Evolutionary conservation across 2,329 filamentous ascomycete species (phyloP).

Genomic region (Emergomyces pasteurianus): DNA sequence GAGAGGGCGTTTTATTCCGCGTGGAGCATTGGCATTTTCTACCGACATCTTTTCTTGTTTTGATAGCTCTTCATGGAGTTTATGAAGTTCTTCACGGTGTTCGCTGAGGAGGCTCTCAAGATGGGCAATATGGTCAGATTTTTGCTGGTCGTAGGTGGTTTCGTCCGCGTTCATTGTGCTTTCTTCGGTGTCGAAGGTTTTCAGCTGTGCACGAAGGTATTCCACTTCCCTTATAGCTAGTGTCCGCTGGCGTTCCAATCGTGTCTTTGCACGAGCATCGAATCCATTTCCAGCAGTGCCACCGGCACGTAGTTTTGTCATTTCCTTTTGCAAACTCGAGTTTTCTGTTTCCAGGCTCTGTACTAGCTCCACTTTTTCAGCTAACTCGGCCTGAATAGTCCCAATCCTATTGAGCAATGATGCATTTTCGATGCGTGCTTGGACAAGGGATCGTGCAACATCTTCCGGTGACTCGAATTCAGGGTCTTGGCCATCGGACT

Average conservation of each 20-base stretch:
- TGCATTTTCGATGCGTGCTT: constrained; percentile 68
- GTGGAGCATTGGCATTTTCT: constrained; percentile 29
- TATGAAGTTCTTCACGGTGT: constrained; percentile 71
- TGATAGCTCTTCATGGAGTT: constrained; percentile 61
- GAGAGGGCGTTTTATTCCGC: constrained; percentile 52
- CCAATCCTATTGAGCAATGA: constrained; percentile 73
- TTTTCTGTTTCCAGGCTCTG: constrained; percentile 60
- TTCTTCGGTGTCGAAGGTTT: constrained; percentile 79
- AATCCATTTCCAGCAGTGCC: constrained; percentile 29
- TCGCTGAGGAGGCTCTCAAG: constrained; percentile 78
- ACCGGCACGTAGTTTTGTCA: constrained; percentile 54
- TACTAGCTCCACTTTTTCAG: constrained; percentile 65
- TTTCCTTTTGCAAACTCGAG: constrained; percentile 49
- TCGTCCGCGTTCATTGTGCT: constrained; percentile 63
- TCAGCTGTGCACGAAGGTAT: constrained; percentile 83
- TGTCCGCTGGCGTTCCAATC: constrained; percentile 73
- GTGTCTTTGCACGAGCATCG: constrained; percentile 56
- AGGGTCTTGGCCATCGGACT: constrained; percentile 50
- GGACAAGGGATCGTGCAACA: constrained; percentile 70
- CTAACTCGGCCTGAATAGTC: constrained; percentile 62
- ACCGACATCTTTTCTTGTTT: constrained; percentile 41
- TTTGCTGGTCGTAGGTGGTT: constrained; percentile 58
- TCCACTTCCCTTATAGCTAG: constrained; percentile 88
- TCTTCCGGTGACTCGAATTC: constrained; percentile 83
- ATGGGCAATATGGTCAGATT: constrained; percentile 61